These are phyloP conservation scores for Datura wrightii DNA, from an alignment of 257 asterid species.

Conservation along the genomic window DNA sequence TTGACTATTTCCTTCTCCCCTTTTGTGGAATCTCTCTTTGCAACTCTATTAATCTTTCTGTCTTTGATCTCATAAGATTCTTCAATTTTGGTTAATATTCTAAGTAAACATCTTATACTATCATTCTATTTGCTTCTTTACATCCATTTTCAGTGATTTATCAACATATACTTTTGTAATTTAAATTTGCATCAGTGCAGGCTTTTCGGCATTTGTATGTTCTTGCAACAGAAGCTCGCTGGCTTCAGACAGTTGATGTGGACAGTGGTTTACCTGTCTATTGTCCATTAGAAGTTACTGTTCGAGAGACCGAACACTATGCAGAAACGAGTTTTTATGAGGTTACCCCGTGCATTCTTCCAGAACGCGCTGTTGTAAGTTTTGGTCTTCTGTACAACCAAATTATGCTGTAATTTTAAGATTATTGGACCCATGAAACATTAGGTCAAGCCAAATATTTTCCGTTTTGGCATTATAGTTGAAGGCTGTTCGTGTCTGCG, in stretches of 20 bases:
- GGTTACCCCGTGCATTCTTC: constrained; percentile 96
- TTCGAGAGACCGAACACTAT: constrained; percentile 76
- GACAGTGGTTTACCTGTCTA: constrained; percentile 94
- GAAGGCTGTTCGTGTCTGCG: constrained; percentile 94
- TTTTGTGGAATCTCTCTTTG: background rate
- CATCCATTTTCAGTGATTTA: background rate
- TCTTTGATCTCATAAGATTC: background rate
- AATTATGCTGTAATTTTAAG: constrained; percentile 23
- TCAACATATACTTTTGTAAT: constrained; percentile 1
- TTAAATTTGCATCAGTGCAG: constrained; percentile 46
- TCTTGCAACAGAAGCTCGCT: constrained; percentile 97
- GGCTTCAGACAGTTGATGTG: constrained; percentile 97
- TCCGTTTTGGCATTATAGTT: constrained; percentile 57
- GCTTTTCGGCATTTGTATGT: constrained; percentile 98
- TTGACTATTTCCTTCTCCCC: constrained; percentile 8
- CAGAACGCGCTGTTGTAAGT: constrained; percentile 93
- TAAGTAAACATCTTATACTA: background rate
- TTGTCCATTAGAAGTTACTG: constrained; percentile 90
- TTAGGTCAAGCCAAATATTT: constrained; percentile 31
- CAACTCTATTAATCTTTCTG: background rate
- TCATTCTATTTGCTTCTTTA: background rate
- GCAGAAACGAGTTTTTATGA: constrained; percentile 92
- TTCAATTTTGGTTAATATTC: constrained; percentile 1
- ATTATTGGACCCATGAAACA: constrained; percentile 15
- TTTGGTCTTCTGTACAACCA: constrained; percentile 20